Conservation (phyloP, 306 rosid genomes). For the Cucurbita pepo region DNA sequence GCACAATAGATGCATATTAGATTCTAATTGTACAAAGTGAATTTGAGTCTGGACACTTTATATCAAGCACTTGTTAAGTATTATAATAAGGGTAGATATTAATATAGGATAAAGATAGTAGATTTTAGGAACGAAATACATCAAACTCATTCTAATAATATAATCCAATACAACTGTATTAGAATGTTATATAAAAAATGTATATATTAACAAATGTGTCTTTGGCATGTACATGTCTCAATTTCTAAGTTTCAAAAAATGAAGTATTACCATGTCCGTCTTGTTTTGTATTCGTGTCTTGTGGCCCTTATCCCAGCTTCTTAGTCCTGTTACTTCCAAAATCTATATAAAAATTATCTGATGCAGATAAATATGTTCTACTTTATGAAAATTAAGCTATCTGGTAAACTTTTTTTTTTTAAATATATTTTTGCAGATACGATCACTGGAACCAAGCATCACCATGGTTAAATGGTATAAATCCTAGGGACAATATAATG, state of each 20-base stretch:
- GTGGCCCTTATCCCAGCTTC: background rate
- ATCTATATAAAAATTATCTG: background rate
- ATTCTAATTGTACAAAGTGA: background rate
- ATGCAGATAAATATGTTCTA: background rate
- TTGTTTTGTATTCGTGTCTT: background rate
- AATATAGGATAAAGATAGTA: background rate
- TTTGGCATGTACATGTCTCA: background rate
- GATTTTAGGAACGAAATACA: background rate
- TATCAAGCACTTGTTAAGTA: background rate
- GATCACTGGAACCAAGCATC: slow-evolving; percentile 58
- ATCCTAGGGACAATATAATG: slow-evolving; percentile 69
- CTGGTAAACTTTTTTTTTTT: background rate
- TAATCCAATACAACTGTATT: background rate
- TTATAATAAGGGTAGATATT: background rate
- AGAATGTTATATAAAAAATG: background rate
- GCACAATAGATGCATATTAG: background rate
- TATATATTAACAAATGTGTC: background rate
- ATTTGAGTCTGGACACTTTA: background rate
- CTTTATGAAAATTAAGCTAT: background rate
- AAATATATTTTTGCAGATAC: slow-evolving; percentile 20
- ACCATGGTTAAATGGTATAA: slow-evolving; percentile 58
- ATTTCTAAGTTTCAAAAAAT: background rate
- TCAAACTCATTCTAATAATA: background rate
- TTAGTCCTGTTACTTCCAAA: background rate
- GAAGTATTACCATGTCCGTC: background rate